Evolutionary conservation across 23 red algal genomes (phyloP), one percentile per base, ranked within the genome.

Genomic region (Gracilariopsis chorda): DNA sequence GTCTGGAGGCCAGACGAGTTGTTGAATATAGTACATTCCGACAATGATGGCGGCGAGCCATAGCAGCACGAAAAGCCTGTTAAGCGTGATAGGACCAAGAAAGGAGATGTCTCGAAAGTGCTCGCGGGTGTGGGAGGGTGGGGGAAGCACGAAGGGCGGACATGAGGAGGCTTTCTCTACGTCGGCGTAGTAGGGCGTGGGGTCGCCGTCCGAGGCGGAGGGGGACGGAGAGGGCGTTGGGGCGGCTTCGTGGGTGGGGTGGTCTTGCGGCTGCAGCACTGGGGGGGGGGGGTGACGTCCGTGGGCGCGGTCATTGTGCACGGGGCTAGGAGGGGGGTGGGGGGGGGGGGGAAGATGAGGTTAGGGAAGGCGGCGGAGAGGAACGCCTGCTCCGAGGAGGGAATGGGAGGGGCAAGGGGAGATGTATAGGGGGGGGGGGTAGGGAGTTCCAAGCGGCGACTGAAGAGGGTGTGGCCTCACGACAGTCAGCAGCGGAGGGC

Each of bases 71-170:
- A 89, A 59, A 72, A 89, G 24, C 11, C 85, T 67, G 35, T 89
- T 67, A 48, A 89, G 28, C 0, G 85, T 89, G 4, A 89, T 63
- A 30, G 85, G 85, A 8, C 85, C 85, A 12, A 78, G 69, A 56
- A 89, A 89, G 82, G 82, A 86, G 42, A 86, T 86, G 39, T 89
- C 85, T 6, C 85, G 85, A 89, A 89, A 89, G 55, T 57, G 85
- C 34, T 89, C 85, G 4, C 44, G 65, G 29, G 47, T 46, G 44
- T 72, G 45, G 27, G 82, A 67, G 12, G 82, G 65, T 3, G 82
- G 82, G 7, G 82, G 82, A 1, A 57, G 82, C 8, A 47, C 48
- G 42, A 87, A 87, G 0, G 82, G 82, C 25, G 82, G 82, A 32
- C 64, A 87, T 46, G 67, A 25, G 32, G 10, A 17, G 37, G 11